phyloP scores from a whole-genome alignment of 2,329 filamentous ascomycete species.

The Fusarium sulawesiense region DNA sequence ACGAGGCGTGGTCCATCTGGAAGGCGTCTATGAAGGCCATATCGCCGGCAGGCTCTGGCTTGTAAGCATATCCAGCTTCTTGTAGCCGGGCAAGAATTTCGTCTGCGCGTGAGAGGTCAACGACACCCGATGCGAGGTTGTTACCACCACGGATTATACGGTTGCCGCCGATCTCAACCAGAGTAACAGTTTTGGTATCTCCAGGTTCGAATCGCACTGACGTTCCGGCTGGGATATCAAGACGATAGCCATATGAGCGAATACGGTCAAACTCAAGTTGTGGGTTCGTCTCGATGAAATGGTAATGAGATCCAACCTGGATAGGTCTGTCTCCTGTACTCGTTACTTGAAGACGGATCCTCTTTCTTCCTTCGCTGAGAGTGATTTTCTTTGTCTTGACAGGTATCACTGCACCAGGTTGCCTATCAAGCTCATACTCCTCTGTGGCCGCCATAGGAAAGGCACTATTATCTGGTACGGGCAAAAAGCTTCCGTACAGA shows the following conservation, averaged over 20 bases:
- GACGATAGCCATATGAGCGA: constrained; percentile 82
- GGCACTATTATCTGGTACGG: constrained; percentile 74
- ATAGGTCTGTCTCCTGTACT: constrained; percentile 91
- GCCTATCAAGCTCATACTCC: constrained; percentile 74
- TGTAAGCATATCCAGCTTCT: constrained; percentile 81
- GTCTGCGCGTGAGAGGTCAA: constrained; percentile 72
- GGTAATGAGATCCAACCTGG: constrained; percentile 94
- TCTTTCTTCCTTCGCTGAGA: constrained; percentile 79
- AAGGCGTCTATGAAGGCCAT: constrained; percentile 68
- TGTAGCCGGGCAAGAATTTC: constrained; percentile 76
- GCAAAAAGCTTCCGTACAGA: constrained; percentile 91
- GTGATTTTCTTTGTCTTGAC: constrained; percentile 73
- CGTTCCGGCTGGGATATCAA: constrained; percentile 92
- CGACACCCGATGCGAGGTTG: constrained; percentile 75
- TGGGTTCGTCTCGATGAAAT: constrained; percentile 95
- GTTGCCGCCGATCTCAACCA: constrained; percentile 88
- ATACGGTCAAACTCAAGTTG: constrained; percentile 88
- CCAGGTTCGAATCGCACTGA: constrained; percentile 95
- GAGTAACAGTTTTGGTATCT: constrained; percentile 87
- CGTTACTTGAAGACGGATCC: constrained; percentile 80
- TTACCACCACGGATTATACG: constrained; percentile 88
- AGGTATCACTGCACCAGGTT: constrained; percentile 83
- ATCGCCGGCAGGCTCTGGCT: constrained; percentile 70
- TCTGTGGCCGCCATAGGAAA: constrained; percentile 74
- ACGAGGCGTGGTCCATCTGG: constrained; percentile 81